phyloP scores from a whole-genome alignment of 139 green algal genomes.

The Nannochloris sp. region DNA sequence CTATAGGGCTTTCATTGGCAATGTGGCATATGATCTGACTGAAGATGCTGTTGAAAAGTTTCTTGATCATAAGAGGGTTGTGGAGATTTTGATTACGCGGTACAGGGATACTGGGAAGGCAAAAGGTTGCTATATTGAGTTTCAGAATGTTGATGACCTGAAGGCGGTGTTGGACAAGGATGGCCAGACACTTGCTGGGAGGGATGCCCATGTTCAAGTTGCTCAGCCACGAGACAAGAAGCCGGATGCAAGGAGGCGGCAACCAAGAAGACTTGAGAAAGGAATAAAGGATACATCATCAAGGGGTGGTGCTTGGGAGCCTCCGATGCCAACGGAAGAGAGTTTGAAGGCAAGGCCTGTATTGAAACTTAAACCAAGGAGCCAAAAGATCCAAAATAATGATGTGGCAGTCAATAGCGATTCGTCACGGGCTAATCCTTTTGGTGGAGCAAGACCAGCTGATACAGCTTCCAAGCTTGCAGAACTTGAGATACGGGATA shows the following conservation, averaged over 20 bases:
- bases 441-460: slow-evolving; percentile 36
- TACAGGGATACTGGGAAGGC: slow-evolving; percentile 36
- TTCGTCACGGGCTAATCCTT: slow-evolving; percentile 29
- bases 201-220: slow-evolving; percentile 30
- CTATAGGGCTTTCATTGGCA: slow-evolving; percentile 41
- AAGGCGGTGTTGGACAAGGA: slow-evolving; percentile 10
- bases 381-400: no score
- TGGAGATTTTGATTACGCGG: slow-evolving; percentile 32
- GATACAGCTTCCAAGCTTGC: slow-evolving; percentile 29
- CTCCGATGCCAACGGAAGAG: background rate
- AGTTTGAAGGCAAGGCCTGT: slow-evolving; percentile 18
- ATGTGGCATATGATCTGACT: slow-evolving; percentile 34
- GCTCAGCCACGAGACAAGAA: slow-evolving; percentile 23
- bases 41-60: slow-evolving; percentile 18
- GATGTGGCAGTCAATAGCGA: no score
- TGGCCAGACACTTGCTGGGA: slow-evolving; percentile 18
- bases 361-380: slow-evolving; percentile 19
- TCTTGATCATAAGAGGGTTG: slow-evolving; percentile 21
- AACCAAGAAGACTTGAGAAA: background rate
- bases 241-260: background rate
- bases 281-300: background rate
- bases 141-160: slow-evolving; percentile 17
- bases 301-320: background rate
- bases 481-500: slow-evolving; percentile 36
- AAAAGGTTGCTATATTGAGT: slow-evolving; percentile 46